These are phyloP conservation scores for Arabis hirsuta DNA, from an alignment of 345 rosid genomes.

Conservation along the genomic window DNA sequence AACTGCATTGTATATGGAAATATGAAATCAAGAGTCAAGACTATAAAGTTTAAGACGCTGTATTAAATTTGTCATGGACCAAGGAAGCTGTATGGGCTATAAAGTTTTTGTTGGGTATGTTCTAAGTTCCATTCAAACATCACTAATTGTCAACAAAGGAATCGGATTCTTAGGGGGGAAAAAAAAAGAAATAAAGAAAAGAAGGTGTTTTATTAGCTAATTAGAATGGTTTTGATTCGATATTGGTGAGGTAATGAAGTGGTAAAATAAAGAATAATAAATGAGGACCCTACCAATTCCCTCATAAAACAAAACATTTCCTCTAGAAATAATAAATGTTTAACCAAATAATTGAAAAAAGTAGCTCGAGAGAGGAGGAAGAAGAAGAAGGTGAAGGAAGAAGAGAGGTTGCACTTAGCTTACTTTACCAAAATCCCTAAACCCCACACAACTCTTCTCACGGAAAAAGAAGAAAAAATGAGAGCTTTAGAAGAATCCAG, in stretches of 20 bases:
- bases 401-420: conserved; percentile 6
- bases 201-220: conserved; percentile 12
- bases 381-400: conserved; percentile 9
- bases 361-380: conserved; percentile 22
- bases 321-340: conserved; percentile 34
- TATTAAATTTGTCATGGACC: background rate
- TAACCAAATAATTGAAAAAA: conserved; percentile 42
- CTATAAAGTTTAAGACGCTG: background rate
- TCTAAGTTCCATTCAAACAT: background rate
- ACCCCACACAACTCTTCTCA: conserved; percentile 16
- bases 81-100: conserved; percentile 6
- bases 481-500: conserved; percentile 41
- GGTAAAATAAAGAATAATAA: conserved; percentile 24
- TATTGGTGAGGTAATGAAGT: conserved; percentile 36
- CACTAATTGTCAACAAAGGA: background rate
- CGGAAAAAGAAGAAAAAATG: conserved; percentile 2
- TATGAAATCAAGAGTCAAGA: no score
- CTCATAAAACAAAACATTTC: conserved; percentile 18
- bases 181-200: background rate
- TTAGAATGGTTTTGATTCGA: conserved; percentile 20
- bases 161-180: conserved; percentile 3
- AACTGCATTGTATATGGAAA: no score
- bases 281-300: conserved; percentile 34
- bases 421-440: conserved; percentile 37
- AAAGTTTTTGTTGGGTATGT: background rate